A percentile compares a stretch with the other conserved stretches of the same genome.
Evolutionary conservation across 495 filamentous ascomycete species (phyloP).

Genomic region (Cladorrhinum samala): DNA sequence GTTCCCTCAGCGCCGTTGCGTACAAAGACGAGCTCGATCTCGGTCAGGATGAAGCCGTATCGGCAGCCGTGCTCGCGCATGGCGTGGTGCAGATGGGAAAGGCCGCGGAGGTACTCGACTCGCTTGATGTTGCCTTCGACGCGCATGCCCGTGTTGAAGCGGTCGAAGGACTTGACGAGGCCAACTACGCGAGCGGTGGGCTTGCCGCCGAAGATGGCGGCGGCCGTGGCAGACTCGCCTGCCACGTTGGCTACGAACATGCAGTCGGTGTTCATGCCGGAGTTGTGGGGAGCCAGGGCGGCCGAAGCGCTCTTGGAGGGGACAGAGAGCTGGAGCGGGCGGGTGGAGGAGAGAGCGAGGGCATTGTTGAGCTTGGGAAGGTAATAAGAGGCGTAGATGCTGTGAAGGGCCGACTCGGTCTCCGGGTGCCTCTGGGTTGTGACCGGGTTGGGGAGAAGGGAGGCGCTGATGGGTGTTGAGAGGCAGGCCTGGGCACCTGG

Average conservation of each 20-base stretch:
- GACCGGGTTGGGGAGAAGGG: slow-evolving; percentile 55
- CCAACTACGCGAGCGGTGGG: slow-evolving; percentile 77
- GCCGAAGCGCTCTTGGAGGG: slow-evolving; percentile 44
- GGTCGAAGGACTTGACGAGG: slow-evolving; percentile 79
- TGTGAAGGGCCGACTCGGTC: slow-evolving; percentile 64
- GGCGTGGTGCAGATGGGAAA: slow-evolving; percentile 74
- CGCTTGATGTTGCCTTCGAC: slow-evolving; percentile 70
- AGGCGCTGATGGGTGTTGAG: slow-evolving; percentile 56
- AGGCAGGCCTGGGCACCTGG: slow-evolving; percentile 68
- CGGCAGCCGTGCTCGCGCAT: slow-evolving; percentile 91
- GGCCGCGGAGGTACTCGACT: slow-evolving; percentile 76
- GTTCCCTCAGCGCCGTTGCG: slow-evolving; percentile 66
- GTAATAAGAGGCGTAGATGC: slow-evolving; percentile 63
- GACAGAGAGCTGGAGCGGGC: slow-evolving; percentile 53
- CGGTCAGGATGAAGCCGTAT: slow-evolving; percentile 91
- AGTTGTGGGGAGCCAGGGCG: slow-evolving; percentile 48
- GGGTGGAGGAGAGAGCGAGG: slow-evolving; percentile 58
- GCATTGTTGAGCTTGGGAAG: slow-evolving; percentile 75
- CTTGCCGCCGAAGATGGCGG: slow-evolving; percentile 60
- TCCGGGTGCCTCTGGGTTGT: slow-evolving; percentile 58
- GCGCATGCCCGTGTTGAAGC: slow-evolving; percentile 92
- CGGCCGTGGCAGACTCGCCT: slow-evolving; percentile 40
- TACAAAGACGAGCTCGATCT: slow-evolving; percentile 88
- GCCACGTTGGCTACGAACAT: slow-evolving; percentile 59
- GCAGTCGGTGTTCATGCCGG: slow-evolving; percentile 64